phyloP scores from a whole-genome alignment of 306 rosid genomes.

The Cicer cuneatum region DNA sequence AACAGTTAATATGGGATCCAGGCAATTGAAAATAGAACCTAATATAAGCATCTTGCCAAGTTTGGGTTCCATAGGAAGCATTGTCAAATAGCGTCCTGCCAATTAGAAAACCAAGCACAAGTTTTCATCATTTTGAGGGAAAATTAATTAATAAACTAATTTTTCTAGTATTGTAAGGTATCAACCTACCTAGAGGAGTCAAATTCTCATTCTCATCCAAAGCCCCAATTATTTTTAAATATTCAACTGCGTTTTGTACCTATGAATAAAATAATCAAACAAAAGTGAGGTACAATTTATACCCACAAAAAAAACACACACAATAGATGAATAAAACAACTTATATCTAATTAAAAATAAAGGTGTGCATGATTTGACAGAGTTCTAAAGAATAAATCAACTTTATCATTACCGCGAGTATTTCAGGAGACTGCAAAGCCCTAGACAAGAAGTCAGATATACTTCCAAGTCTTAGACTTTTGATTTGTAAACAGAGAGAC shows the following conservation, averaged over 20 bases:
- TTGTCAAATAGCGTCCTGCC: slow-evolving; percentile 77
- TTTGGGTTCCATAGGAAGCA: slow-evolving; percentile 98
- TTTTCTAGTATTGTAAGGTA: slow-evolving; percentile 39
- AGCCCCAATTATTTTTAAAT: slow-evolving; percentile 83
- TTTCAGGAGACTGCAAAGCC: slow-evolving; percentile 95
- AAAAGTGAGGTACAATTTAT: slow-evolving; percentile 41
- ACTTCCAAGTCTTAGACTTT: slow-evolving; percentile 91
- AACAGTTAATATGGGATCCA: slow-evolving; percentile 89
- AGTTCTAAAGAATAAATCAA: slow-evolving; percentile 39
- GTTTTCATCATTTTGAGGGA: slow-evolving; percentile 23
- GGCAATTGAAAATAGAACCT: slow-evolving; percentile 85
- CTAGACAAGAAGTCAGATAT: slow-evolving; percentile 88
- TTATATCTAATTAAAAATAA: slow-evolving; percentile 1
- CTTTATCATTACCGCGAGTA: slow-evolving; percentile 68
- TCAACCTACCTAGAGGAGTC: slow-evolving; percentile 72
- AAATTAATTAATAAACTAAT: slow-evolving; percentile 32
- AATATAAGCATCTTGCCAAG: slow-evolving; percentile 93
- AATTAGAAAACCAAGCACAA: slow-evolving; percentile 45
- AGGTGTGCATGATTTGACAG: slow-evolving; percentile 17
- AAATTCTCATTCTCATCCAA: slow-evolving; percentile 89
- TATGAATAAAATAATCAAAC: slow-evolving; percentile 45
- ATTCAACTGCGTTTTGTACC: slow-evolving; percentile 97
- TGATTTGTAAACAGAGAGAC: slow-evolving; percentile 95
- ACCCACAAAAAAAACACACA: slow-evolving; percentile 29
- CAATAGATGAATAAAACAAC: slow-evolving; percentile 21